Evolutionary conservation across 768 basidiomycete genomes (phyloP).

Genomic region (Guyanaporus albipodus): DNA sequence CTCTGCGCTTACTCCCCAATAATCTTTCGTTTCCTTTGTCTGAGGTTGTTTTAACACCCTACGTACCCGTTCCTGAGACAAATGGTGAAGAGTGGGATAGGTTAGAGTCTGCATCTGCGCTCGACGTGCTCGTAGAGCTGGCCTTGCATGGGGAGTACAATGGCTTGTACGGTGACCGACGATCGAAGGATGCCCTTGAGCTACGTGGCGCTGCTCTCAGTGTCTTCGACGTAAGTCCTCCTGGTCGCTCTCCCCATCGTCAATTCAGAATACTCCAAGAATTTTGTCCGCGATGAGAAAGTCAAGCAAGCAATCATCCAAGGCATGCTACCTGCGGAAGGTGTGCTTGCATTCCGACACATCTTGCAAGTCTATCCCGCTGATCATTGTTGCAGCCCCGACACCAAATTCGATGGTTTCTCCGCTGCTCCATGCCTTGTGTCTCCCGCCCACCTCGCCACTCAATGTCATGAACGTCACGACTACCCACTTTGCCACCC

Average conservation of each 20-base stretch:
- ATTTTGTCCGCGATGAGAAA: conserved; percentile 73
- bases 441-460: conserved; percentile 56
- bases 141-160: conserved; percentile 87
- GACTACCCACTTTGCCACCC: conserved; percentile 67
- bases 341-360: conserved; percentile 19
- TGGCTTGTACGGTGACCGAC: conserved; percentile 53
- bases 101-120: conserved; percentile 71
- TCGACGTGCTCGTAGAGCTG: conserved; percentile 79
- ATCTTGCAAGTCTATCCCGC: neutral
- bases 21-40: conserved; percentile 59
- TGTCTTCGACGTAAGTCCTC: conserved; percentile 74
- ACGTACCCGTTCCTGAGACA: conserved; percentile 75
- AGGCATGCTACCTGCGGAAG: conserved; percentile 64
- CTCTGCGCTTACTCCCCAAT: conserved; percentile 55
- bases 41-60: conserved; percentile 63
- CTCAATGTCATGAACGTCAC: conserved; percentile 54
- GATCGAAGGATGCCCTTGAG: conserved; percentile 64
- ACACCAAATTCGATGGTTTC: conserved; percentile 48
- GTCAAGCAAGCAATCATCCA: conserved; percentile 65
- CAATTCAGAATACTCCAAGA: conserved; percentile 38
- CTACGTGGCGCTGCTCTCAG: conserved; percentile 71
- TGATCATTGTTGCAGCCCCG: conserved; percentile 14
- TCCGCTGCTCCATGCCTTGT: conserved; percentile 67
- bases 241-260: neutral
- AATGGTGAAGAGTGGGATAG: conserved; percentile 94